Evolutionary conservation across 2,329 filamentous ascomycete species (phyloP).

Genomic region (Capronia epimyces): DNA sequence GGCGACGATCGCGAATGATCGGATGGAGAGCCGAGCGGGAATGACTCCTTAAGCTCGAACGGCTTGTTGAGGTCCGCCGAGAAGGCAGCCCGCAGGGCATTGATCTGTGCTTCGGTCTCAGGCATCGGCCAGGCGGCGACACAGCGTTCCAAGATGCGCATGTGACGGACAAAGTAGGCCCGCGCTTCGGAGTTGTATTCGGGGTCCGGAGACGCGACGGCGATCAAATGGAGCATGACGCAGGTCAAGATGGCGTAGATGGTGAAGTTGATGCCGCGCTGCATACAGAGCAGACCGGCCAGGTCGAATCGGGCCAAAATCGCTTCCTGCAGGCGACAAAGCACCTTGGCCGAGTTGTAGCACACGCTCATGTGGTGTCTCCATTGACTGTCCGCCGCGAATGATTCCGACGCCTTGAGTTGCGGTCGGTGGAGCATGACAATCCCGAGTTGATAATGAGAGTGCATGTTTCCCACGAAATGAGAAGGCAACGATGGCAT

Average conservation of each 20-base stretch:
- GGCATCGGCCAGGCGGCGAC: slow-evolving; percentile 79
- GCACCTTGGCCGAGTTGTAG: slow-evolving; percentile 73
- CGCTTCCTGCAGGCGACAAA: slow-evolving; percentile 83
- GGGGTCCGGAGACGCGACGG: slow-evolving; percentile 86
- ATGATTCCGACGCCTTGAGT: slow-evolving; percentile 70
- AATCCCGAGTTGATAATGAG: slow-evolving; percentile 77
- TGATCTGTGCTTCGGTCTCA: slow-evolving; percentile 83
- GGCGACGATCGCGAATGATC: slow-evolving; percentile 53
- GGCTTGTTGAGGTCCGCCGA: slow-evolving; percentile 78
- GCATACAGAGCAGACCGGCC: slow-evolving; percentile 81
- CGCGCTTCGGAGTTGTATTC: slow-evolving; percentile 78
- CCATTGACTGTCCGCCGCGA: slow-evolving; percentile 66
- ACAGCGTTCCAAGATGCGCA: slow-evolving; percentile 85
- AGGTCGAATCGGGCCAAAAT: slow-evolving; percentile 71
- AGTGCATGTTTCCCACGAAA: slow-evolving; percentile 82
- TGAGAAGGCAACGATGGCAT: slow-evolving; percentile 80
- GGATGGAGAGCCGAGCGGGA: slow-evolving; percentile 77
- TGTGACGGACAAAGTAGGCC: slow-evolving; percentile 86
- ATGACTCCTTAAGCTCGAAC: slow-evolving; percentile 81
- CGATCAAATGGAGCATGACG: slow-evolving; percentile 86
- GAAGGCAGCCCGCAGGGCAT: slow-evolving; percentile 83
- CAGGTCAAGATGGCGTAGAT: slow-evolving; percentile 90
- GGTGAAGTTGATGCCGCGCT: slow-evolving; percentile 87
- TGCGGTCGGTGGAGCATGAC: slow-evolving; percentile 87
- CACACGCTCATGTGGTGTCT: slow-evolving; percentile 83